Evolutionary conservation across 345 rosid species (phyloP).

Genomic region (Kandelia obovata): DNA sequence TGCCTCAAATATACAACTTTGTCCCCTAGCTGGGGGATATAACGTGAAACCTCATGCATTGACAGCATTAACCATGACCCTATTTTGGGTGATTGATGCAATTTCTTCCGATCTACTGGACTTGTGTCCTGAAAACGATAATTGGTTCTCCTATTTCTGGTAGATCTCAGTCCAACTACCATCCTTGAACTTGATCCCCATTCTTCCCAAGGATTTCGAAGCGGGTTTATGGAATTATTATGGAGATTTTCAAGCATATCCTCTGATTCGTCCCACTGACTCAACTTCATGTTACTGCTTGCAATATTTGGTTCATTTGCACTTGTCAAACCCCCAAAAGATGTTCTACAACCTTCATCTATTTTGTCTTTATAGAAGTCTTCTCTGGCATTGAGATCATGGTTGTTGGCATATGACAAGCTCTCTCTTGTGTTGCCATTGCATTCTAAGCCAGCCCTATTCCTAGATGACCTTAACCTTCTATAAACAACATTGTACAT

Average conservation of each 20-base stretch:
- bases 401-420: conserved; percentile 38
- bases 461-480: conserved; percentile 60
- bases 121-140: conserved; percentile 52
- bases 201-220: conserved; percentile 53
- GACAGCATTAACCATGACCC: conserved; percentile 74
- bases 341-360: conserved; percentile 34
- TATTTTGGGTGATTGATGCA: conserved; percentile 48
- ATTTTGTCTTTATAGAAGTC: conserved; percentile 38
- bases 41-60: conserved; percentile 70
- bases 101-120: conserved; percentile 50
- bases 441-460: conserved; percentile 35
- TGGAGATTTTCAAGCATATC: conserved; percentile 21
- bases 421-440: conserved; percentile 40
- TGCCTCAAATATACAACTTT: conserved; percentile 85
- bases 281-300: conserved; percentile 21
- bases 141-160: conserved; percentile 76
- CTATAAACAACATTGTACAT: conserved; percentile 73
- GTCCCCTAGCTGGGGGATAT: conserved; percentile 92
- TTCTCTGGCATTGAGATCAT: conserved; percentile 27
- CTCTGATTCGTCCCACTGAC: conserved; percentile 34
- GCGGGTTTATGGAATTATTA: conserved; percentile 27
- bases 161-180: conserved; percentile 67
- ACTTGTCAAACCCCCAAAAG: conserved; percentile 32
- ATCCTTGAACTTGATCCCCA: conserved; percentile 61
- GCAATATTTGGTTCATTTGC: conserved; percentile 26